These are phyloP conservation scores for Plasmodium fragile DNA, from an alignment of 169 alveolate genomes.

Conservation along the genomic window DNA sequence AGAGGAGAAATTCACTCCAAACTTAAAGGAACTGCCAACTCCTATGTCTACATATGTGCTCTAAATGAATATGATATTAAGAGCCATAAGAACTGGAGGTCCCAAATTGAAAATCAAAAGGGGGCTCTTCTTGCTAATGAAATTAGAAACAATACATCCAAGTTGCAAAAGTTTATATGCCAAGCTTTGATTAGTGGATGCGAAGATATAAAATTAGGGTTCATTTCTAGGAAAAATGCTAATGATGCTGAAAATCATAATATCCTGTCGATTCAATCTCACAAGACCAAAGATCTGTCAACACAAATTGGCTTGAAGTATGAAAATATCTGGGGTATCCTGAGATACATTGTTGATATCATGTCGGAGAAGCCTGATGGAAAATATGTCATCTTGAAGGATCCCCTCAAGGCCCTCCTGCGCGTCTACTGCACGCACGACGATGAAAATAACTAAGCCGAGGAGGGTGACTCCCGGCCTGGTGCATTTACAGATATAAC, in stretches of 20 bases:
- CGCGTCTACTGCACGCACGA: slow-evolving; percentile 90
- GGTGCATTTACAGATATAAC: background rate
- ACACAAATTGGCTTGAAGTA: slow-evolving; percentile 91
- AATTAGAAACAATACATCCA: slow-evolving; percentile 91
- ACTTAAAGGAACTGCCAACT: slow-evolving; percentile 78
- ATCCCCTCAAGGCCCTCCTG: slow-evolving; percentile 91
- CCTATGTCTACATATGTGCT: slow-evolving; percentile 89
- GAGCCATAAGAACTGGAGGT: slow-evolving; percentile 89
- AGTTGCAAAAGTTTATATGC: slow-evolving; percentile 91
- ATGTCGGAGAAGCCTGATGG: slow-evolving; percentile 91
- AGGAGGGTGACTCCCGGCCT: background rate
- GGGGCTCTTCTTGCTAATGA: slow-evolving; percentile 92
- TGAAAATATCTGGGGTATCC: slow-evolving; percentile 93
- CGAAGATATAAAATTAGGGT: slow-evolving; percentile 90
- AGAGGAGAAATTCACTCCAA: slow-evolving; percentile 89
- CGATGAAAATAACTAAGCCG: slow-evolving; percentile 80
- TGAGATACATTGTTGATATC: slow-evolving; percentile 86
- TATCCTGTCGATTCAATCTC: slow-evolving; percentile 89
- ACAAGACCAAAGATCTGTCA: slow-evolving; percentile 91
- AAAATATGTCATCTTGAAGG: slow-evolving; percentile 90
- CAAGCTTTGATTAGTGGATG: slow-evolving; percentile 92
- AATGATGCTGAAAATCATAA: slow-evolving; percentile 90
- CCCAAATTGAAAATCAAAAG: slow-evolving; percentile 91
- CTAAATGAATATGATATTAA: slow-evolving; percentile 88
- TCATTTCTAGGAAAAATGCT: slow-evolving; percentile 88